Evolutionary conservation across 192 early-diverging fungal species (phyloP), one percentile per base, ranked within the genome.

Genomic region (Entrophospora sp.): DNA sequence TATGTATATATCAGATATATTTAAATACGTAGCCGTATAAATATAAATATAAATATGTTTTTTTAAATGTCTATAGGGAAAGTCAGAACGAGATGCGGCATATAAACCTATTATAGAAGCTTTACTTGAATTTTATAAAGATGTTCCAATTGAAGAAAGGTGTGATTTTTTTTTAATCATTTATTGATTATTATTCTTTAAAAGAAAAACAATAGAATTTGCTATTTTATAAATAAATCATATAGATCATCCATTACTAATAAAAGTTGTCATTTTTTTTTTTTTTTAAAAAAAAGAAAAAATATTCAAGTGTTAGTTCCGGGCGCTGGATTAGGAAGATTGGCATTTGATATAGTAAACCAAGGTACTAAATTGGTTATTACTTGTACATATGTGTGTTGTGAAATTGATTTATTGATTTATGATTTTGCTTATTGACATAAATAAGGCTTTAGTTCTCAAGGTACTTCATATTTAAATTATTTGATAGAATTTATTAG

Each of bases 321-420:
- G 9, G 96, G 96, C 8, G 95, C 97, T 46, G 97, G 97, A 28
- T 73, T 99, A 14, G 97, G 93, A n/a, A 77, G 97, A 34, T 78
- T 99, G 56, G 90, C 89, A 1, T 95, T 81, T 69, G 97, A 99
- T 42, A 90, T 95, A 70, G 90, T 89, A n/a, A 81, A 80, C 31
- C 70, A 69, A 42, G 83, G 83, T 77, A 68, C n/a, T n/a, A n/a
- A n/a, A n/a, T n/a, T n/a, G n/a, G n/a, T n/a, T 32, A 46, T 62
- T 60, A 5, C 7, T 60, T 60, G n/a, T n/a, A n/a, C n/a, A n/a
- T n/a, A n/a, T n/a, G n/a, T n/a, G n/a, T n/a, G n/a, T n/a, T n/a
- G n/a, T n/a, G n/a, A n/a, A n/a, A n/a, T n/a, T n/a, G n/a, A n/a
- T n/a, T n/a, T n/a, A n/a, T n/a, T n/a, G n/a, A n/a, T n/a, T n/a